Evolutionary conservation across 371 early-diverging fungal genomes (phyloP).

Genomic region (Zychaea mexicana): DNA sequence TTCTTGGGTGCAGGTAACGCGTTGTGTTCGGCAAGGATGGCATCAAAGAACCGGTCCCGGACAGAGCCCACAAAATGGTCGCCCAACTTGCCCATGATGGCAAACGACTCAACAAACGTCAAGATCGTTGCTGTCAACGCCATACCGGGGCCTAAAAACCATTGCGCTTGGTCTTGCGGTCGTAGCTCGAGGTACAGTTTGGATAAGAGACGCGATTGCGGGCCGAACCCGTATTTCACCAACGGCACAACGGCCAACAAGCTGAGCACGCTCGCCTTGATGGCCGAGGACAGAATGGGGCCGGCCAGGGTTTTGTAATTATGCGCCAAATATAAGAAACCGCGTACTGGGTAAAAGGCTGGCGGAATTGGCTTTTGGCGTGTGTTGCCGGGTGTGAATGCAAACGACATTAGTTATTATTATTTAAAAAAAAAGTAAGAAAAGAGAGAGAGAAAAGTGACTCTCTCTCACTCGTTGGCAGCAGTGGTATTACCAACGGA

Average conservation of each 20-base stretch:
- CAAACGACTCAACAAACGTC: conserved; percentile 31
- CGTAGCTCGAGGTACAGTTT: conserved; percentile 3
- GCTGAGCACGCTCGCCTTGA: conserved; percentile 36
- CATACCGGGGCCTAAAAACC: conserved; percentile 16
- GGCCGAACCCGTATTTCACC: conserved; percentile 27
- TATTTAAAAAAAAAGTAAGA: background rate
- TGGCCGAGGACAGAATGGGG: conserved; percentile 33
- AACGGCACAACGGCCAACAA: conserved; percentile 29
- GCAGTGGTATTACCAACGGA: too few relatives aligned
- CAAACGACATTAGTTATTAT: conserved; percentile 5
- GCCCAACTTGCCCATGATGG: conserved; percentile 23
- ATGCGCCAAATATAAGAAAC: conserved; percentile 35
- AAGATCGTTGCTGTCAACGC: conserved; percentile 20
- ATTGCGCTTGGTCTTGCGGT: conserved; percentile 12
- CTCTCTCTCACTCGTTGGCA: too few relatives aligned
- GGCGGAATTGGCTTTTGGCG: conserved; percentile 11
- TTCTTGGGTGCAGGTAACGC: conserved; percentile 17
- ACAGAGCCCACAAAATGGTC: conserved; percentile 30
- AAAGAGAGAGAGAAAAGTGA: background rate
- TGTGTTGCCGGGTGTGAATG: conserved; percentile 9
- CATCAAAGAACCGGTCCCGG: conserved; percentile 37
- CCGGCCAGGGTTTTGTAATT: conserved; percentile 28
- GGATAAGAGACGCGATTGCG: conserved; percentile 22
- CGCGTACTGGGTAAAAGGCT: conserved; percentile 34
- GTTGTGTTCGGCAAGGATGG: conserved; percentile 28